These are phyloP conservation scores for Astragalus membranaceus DNA, from an alignment of 306 rosid species.

Conservation along the genomic window DNA sequence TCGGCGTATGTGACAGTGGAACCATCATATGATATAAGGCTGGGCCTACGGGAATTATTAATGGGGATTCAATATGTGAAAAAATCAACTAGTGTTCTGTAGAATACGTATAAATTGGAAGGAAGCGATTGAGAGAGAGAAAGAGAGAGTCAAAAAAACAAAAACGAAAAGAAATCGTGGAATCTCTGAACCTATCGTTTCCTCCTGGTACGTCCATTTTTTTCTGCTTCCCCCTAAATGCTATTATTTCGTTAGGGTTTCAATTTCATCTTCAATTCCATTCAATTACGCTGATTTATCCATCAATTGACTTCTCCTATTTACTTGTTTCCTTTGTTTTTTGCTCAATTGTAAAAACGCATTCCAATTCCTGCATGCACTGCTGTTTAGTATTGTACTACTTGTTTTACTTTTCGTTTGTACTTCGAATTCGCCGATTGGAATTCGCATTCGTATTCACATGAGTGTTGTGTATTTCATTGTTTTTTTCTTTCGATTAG, in stretches of 20 bases:
- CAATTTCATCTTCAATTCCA: not conserved
- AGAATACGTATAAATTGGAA: not conserved
- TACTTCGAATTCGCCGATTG: not conserved
- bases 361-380: not conserved
- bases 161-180: not conserved
- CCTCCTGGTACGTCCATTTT: constrained; percentile 23
- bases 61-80: not conserved
- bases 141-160: not conserved
- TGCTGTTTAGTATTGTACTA: not conserved
- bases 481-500: not conserved
- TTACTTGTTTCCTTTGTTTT: not conserved
- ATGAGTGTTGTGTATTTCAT: not conserved
- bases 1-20: not conserved
- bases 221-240: not conserved
- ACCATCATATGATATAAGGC: no score
- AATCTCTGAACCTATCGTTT: constrained; percentile 24
- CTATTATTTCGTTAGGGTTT: constrained; percentile 32
- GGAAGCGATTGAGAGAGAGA: not conserved
- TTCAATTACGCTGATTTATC: not conserved
- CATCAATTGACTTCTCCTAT: not conserved
- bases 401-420: not conserved
- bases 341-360: not conserved
- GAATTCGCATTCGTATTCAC: not conserved
- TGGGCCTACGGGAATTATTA: not conserved
- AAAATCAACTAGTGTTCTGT: no score